A percentile compares a stretch with the other conserved stretches of the same genome.
Conservation (phyloP, 306 rosid species). For the Quercus bicolor region DNA sequence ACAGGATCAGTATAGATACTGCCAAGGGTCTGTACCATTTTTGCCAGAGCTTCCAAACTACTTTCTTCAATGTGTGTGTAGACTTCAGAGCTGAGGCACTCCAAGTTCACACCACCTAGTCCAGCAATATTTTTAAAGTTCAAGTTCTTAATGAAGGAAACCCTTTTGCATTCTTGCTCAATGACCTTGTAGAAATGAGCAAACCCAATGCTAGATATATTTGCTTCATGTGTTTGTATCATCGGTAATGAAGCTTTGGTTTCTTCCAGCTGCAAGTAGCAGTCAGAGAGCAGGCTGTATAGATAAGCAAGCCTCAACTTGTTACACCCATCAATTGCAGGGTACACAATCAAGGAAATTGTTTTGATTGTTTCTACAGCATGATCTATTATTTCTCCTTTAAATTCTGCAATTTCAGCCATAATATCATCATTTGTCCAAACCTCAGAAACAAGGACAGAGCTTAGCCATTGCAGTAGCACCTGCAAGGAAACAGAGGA, state of each 20-base stretch:
- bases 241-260: slow-evolving; percentile 39
- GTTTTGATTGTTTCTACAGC: slow-evolving; percentile 62
- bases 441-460: slow-evolving; percentile 77
- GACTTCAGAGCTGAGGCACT: slow-evolving; percentile 68
- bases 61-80: slow-evolving; percentile 54
- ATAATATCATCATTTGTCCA: slow-evolving; percentile 87
- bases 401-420: slow-evolving; percentile 62
- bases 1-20: slow-evolving; percentile 45
- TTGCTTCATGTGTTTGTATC: slow-evolving; percentile 42
- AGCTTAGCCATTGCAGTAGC: slow-evolving; percentile 56
- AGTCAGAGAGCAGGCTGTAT: slow-evolving; percentile 72
- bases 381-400: slow-evolving; percentile 48
- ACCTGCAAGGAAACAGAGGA: slow-evolving; percentile 61
- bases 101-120: slow-evolving; percentile 66
- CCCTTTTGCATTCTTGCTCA: slow-evolving; percentile 74
- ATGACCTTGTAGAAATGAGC: slow-evolving; percentile 61
- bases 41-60: slow-evolving; percentile 76
- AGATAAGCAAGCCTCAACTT: slow-evolving; percentile 80
- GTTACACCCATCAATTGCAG: slow-evolving; percentile 75
- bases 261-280: slow-evolving; percentile 73
- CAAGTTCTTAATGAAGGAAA: slow-evolving; percentile 53
- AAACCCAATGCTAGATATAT: slow-evolving; percentile 44
- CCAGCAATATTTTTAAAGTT: slow-evolving; percentile 95
- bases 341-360: slow-evolving; percentile 69
- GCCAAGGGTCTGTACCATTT: slow-evolving; percentile 65